Evolutionary conservation across 2,329 filamentous ascomycete genomes (phyloP).

Genomic region (Oidium heveae): DNA sequence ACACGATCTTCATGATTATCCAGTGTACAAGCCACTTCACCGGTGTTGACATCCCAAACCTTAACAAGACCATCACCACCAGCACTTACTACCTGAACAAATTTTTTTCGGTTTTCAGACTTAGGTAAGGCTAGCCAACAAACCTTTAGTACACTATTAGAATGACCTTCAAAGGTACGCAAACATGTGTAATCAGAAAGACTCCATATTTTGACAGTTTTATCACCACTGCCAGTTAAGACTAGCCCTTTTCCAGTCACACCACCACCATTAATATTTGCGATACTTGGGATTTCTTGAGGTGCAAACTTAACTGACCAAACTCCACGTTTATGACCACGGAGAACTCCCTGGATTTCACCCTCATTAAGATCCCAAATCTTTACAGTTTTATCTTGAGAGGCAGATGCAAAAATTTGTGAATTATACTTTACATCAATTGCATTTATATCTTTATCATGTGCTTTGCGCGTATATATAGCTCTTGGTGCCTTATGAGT

Average conservation of each 20-base stretch:
- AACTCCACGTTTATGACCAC: constrained; percentile 81
- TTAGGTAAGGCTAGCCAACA: constrained; percentile 46
- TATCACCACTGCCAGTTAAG: constrained; percentile 81
- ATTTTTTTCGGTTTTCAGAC: constrained; percentile 27
- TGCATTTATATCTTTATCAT: constrained; percentile 97
- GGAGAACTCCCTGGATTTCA: constrained; percentile 70
- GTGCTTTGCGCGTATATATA: constrained; percentile 73
- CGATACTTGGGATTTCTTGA: constrained; percentile 44
- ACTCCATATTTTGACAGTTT: constrained; percentile 89
- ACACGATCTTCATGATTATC: constrained; percentile 95
- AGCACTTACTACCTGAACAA: constrained; percentile 56
- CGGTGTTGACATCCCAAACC: constrained; percentile 72
- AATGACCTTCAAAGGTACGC: constrained; percentile 85
- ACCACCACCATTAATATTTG: constrained; percentile 32
- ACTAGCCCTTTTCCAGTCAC: constrained; percentile 59
- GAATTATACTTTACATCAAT: constrained; percentile 53
- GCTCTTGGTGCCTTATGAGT: constrained; percentile 35
- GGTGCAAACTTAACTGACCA: constrained; percentile 90
- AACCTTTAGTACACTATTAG: constrained; percentile 83
- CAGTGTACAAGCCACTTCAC: constrained; percentile 67
- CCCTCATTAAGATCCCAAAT: constrained; percentile 85
- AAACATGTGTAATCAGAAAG: constrained; percentile 79
- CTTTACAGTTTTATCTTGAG: constrained; percentile 89
- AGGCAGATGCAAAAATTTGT: constrained; percentile 80
- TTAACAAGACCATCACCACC: constrained; percentile 90